These are phyloP conservation scores for Cucumis cinereus DNA, from an alignment of 306 rosid species.

Conservation along the genomic window DNA sequence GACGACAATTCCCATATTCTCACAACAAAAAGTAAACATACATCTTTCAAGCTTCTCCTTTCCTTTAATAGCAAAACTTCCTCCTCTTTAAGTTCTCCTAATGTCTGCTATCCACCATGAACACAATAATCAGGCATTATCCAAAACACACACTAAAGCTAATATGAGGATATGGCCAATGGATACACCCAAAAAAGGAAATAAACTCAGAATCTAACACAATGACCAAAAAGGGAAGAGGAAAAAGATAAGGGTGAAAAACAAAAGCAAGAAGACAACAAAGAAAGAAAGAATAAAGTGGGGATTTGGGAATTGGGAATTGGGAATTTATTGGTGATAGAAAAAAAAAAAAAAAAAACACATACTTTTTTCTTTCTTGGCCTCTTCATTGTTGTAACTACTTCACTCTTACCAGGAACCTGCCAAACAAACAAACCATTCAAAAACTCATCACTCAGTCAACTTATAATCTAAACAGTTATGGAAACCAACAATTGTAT, in stretches of 20 bases:
- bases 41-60: slow-evolving; percentile 52
- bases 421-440: slow-evolving; percentile 14
- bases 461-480: neutral
- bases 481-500: neutral
- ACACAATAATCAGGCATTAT: neutral
- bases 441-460: neutral
- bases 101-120: slow-evolving; percentile 43
- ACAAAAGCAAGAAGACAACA: neutral
- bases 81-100: slow-evolving; percentile 74
- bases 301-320: neutral
- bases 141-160: neutral
- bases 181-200: neutral
- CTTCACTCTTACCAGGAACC: slow-evolving; percentile 28
- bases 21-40: slow-evolving; percentile 10
- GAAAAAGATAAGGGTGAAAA: neutral
- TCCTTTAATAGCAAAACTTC: slow-evolving; percentile 57
- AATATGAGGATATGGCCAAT: neutral
- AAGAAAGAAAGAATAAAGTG: neutral
- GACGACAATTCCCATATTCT: neutral
- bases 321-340: neutral
- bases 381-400: slow-evolving; percentile 25
- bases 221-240: neutral
- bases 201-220: neutral
- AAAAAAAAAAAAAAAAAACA: neutral
- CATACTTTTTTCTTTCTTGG: slow-evolving; percentile 59